Evolutionary conservation across 2,329 filamentous ascomycete genomes (phyloP).

Genomic region (Colletotrichum orbiculare): DNA sequence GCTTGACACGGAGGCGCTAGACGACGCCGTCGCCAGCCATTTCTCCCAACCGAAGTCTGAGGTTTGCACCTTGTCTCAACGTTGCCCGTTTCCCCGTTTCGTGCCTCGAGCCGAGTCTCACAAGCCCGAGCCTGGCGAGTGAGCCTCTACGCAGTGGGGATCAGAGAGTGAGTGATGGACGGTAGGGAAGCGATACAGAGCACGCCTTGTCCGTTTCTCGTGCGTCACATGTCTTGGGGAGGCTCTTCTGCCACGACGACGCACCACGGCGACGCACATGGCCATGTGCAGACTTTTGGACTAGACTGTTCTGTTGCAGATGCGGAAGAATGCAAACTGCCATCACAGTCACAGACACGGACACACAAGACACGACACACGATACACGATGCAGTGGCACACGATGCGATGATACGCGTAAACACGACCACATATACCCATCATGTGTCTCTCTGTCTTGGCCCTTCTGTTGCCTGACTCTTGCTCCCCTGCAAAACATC

Average conservation of each 20-base stretch:
- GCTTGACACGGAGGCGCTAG: constrained; percentile 34
- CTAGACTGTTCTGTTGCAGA: neutral
- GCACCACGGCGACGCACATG: constrained; percentile 20
- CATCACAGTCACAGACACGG: constrained; percentile 12
- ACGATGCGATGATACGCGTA: neutral
- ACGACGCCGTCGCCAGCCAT: constrained; percentile 32
- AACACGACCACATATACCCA: constrained; percentile 13
- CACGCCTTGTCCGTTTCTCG: constrained; percentile 15
- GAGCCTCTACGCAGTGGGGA: neutral
- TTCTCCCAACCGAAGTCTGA: constrained; percentile 28
- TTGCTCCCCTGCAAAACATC: neutral
- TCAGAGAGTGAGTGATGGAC: neutral
- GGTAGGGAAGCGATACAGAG: neutral
- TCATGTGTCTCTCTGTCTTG: neutral
- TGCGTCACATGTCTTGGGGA: constrained; percentile 26
- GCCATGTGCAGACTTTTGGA: constrained; percentile 15
- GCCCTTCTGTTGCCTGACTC: neutral
- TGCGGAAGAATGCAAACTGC: constrained; percentile 22
- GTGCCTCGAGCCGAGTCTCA: constrained; percentile 12
- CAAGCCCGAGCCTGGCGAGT: constrained; percentile 10
- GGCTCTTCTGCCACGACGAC: constrained; percentile 23
- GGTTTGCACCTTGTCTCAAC: constrained; percentile 33
- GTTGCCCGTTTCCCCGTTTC: constrained; percentile 17
- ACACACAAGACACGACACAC: constrained; percentile 4
- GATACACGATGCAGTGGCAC: neutral